These are phyloP conservation scores for Phragmites australis DNA, from an alignment of 176 grass and related monocot species.

Conservation along the genomic window DNA sequence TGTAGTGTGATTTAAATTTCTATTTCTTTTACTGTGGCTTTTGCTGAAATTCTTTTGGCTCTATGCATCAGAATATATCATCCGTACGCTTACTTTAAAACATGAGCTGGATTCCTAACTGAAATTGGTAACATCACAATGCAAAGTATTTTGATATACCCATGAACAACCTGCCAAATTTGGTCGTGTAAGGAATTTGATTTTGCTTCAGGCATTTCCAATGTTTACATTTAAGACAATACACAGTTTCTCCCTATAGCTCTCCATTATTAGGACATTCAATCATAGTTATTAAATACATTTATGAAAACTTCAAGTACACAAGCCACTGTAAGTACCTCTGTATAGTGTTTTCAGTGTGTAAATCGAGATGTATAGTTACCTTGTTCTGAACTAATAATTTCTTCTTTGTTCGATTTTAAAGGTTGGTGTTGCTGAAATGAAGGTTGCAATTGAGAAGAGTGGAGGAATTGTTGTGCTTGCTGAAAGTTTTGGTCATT, in stretches of 20 bases:
- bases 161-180: neutral
- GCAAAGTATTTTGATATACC: conserved; percentile 1
- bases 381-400: conserved; percentile 34
- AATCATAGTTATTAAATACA: neutral
- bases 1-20: neutral
- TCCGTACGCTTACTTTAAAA: neutral
- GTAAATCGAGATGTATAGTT: conserved; percentile 13
- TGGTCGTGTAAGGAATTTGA: neutral
- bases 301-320: neutral
- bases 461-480: conserved; percentile 89
- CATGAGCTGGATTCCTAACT: conserved; percentile 3
- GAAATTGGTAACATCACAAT: neutral
- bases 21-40: conserved; percentile 11
- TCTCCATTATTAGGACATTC: neutral
- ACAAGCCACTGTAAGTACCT: neutral
- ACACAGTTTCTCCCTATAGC: neutral
- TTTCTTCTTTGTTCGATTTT: conserved; percentile 38
- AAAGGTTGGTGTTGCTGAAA: conserved; percentile 86
- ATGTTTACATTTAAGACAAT: conserved; percentile 21
- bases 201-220: neutral
- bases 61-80: conserved; percentile 20
- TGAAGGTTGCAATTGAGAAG: conserved; percentile 96
- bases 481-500: conserved; percentile 96
- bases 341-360: neutral
- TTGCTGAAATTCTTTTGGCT: neutral